Evolutionary conservation across 1,284 basidiomycete species (phyloP).

Genomic region (Kwoniella shivajii): DNA sequence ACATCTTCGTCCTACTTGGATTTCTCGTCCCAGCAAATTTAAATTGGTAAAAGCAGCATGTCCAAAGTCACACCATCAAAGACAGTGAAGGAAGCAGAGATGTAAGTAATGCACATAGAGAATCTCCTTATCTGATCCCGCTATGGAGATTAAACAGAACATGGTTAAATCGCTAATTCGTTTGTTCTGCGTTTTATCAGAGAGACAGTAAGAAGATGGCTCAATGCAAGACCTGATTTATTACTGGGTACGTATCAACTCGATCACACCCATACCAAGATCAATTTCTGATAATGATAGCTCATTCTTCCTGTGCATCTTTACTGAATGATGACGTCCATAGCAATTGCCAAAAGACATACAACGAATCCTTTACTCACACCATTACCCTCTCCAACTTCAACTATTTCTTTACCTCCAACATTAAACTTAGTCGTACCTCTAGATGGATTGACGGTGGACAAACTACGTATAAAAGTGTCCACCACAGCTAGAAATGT

Average conservation of each 20-base stretch:
- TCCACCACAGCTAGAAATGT: constrained; percentile 11
- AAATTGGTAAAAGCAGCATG: neutral
- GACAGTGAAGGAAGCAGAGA: constrained; percentile 10
- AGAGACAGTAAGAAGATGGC: constrained; percentile 2
- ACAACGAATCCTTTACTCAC: constrained; percentile 16
- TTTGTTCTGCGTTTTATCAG: neutral
- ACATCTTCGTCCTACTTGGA: no score
- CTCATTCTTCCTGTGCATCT: no score
- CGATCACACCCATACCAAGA: no score
- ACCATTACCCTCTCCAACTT: constrained; percentile 6
- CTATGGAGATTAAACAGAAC: no score
- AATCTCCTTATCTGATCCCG: no score
- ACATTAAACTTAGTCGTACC: constrained; percentile 12
- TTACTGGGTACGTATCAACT: constrained; percentile 15
- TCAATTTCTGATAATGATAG: no score
- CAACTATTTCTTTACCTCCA: neutral
- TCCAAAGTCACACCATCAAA: neutral
- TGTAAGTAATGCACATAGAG: no score
- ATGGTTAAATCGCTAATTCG: neutral
- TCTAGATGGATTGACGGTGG: constrained; percentile 3
- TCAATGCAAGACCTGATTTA: constrained; percentile 12
- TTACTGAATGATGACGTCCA: neutral
- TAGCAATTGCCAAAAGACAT: constrained; percentile 21
- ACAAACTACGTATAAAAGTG: constrained; percentile 14
- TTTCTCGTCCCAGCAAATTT: neutral